Base-by-base conservation (phyloP, 73 alveolate species). In the Blepharisma japonicum region DNA sequence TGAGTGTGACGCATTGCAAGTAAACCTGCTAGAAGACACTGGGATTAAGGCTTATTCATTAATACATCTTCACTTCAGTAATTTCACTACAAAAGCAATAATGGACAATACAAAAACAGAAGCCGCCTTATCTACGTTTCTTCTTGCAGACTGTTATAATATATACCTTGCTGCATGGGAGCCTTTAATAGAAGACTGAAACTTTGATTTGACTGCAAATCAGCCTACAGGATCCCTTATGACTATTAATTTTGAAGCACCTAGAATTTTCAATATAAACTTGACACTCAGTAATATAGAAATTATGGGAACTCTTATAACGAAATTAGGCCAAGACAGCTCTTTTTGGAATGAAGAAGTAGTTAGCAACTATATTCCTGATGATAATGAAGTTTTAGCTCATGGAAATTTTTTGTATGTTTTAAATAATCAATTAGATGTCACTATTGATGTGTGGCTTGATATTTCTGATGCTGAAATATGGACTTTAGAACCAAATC, bases 171-270 rank as follows among this genome's bases (percentile, higher is more conserved):
- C 38, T 38, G 80, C 80, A 14, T 70, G 80, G 80, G 80, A 70
- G 39, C 80, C 80, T 23, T 18, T 70, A 7, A 70, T 70, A 38
- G 80, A 70, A 70, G 27, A 47, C 71, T 70, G 80, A 80, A 45
- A 70, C 5, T 7, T 47, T 39, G 61, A 45, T 9, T n/a, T 25
- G 20, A n/a, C 18, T 14, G 25, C 45, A 45, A 54, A 18, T 2
- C 80, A 70, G 23, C 23, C 74, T 20, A 5, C 39, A 18, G 74
- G 23, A 4, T 20, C 39, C 0, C 74, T 39, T 20, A 14, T 61
- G 38, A 9, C 5, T 25, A 61, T 61, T 25, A 25, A 11, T 8
- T 8, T 25, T 61, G 38, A 18, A 9, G 14, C 74, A 2, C 46
- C 74, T 2, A 18, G 47, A 2, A 61, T 61, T n/a, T 25, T 61